phyloP scores from a whole-genome alignment of 1,284 basidiomycete species.

The Porogramme epimiltina region DNA sequence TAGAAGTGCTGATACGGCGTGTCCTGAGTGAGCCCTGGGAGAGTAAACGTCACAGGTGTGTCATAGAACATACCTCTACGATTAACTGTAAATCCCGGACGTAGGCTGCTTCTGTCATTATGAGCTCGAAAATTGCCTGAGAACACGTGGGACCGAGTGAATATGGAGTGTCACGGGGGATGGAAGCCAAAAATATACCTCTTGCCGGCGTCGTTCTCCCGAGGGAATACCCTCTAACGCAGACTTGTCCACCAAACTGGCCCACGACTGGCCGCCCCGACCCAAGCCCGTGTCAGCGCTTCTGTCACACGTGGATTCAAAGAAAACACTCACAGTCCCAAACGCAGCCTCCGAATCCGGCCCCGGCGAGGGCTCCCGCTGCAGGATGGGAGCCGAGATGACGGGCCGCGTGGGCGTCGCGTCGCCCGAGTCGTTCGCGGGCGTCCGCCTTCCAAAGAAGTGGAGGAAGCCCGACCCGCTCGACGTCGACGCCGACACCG shows the following conservation, averaged over 20 bases:
- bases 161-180: no score
- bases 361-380: slow-evolving; percentile 23
- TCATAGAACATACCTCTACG: slow-evolving; percentile 64
- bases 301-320: not conserved
- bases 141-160: not conserved
- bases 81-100: slow-evolving; percentile 89
- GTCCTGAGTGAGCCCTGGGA: not conserved
- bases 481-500: not conserved
- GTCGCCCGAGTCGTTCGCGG: slow-evolving; percentile 39
- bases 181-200: slow-evolving; percentile 46
- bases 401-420: slow-evolving; percentile 34
- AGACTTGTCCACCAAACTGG: slow-evolving; percentile 82
- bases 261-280: slow-evolving; percentile 74
- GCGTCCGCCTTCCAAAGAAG: slow-evolving; percentile 56
- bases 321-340: slow-evolving; percentile 57
- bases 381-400: slow-evolving; percentile 62
- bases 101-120: slow-evolving; percentile 85
- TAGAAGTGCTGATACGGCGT: slow-evolving; percentile 68
- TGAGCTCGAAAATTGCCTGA: slow-evolving; percentile 88
- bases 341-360: slow-evolving; percentile 42
- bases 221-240: slow-evolving; percentile 78
- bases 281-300: not conserved
- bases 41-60: not conserved
- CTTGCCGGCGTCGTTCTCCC: slow-evolving; percentile 84
- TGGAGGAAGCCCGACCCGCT: slow-evolving; percentile 45